Conservation (phyloP, 2,329 filamentous ascomycete genomes). For the Plectosphaerella cucumerina region DNA sequence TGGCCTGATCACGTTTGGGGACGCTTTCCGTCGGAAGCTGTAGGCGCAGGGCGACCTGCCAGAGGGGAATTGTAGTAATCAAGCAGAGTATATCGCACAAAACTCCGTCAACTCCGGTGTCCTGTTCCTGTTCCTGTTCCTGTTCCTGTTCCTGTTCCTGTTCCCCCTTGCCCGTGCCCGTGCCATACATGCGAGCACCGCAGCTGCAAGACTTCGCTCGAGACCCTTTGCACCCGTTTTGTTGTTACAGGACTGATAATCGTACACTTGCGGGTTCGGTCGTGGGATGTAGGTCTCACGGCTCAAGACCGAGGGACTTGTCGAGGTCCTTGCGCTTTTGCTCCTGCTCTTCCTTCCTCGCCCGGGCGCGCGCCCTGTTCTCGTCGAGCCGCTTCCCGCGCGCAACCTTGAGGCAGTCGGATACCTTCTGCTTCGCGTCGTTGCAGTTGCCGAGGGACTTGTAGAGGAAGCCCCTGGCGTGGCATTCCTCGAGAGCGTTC, state of each 20-base stretch:
- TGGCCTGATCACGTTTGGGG: slow-evolving; percentile 76
- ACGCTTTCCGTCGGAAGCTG: slow-evolving; percentile 48
- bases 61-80: background rate
- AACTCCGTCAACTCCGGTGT: background rate
- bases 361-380: slow-evolving; percentile 67
- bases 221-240: no score
- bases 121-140: no score
- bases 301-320: slow-evolving; percentile 28
- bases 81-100: background rate
- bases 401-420: slow-evolving; percentile 77
- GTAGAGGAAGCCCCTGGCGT: slow-evolving; percentile 86
- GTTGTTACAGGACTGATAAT: no score
- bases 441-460: slow-evolving; percentile 91
- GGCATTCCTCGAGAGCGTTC: slow-evolving; percentile 90
- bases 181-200: no score
- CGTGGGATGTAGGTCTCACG: background rate
- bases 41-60: background rate
- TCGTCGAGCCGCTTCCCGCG: slow-evolving; percentile 70
- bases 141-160: no score
- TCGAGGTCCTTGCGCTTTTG: slow-evolving; percentile 69
- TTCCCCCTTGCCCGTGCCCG: no score
- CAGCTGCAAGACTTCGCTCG: no score
- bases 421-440: slow-evolving; percentile 76
- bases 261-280: no score
- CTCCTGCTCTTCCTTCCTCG: slow-evolving; percentile 65